Conservation (phyloP, 352 stramenopile species). For the Globisporangium recalcitrans region DNA sequence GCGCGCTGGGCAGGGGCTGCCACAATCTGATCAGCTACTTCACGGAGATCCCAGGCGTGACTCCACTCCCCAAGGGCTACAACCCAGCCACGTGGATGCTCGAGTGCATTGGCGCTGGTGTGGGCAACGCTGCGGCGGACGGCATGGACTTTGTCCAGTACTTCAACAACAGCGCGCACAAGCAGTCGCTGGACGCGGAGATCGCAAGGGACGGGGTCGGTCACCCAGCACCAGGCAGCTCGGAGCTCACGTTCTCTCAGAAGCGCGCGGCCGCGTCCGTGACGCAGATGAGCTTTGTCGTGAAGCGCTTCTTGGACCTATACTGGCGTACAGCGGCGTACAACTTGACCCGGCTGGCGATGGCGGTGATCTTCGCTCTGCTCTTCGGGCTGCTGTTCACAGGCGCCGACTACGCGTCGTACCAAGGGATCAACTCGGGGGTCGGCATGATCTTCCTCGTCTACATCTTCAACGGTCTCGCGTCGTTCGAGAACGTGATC, state of each 20-base stretch:
- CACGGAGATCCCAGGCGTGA: not conserved
- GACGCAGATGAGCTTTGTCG: conserved; percentile 6
- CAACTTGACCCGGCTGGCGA: conserved; percentile 64
- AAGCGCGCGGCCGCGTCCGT: conserved; percentile 1
- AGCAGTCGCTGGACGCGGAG: not conserved
- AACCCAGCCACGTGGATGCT: conserved; percentile 23
- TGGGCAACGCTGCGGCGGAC: not conserved
- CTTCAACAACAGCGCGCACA: not conserved
- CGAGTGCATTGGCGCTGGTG: conserved; percentile 24
- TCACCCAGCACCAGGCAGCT: not conserved
- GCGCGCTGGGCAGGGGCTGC: not conserved
- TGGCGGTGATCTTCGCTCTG: conserved; percentile 27
- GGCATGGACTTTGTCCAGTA: not conserved
- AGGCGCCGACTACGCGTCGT: conserved; percentile 37
- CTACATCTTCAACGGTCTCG: conserved; percentile 2
- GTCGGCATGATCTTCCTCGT: conserved; percentile 39
- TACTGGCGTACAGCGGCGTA: conserved; percentile 89
- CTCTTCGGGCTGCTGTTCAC: conserved; percentile 43
- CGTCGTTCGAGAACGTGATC: not conserved
- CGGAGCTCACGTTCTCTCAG: conserved; percentile 1
- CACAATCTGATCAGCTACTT: not conserved
- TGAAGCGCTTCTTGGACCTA: conserved; percentile 36
- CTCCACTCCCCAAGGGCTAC: conserved; percentile 27
- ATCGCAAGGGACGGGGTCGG: not conserved
- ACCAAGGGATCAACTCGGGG: conserved; percentile 42